These are phyloP conservation scores for Xylariaceae sp. DNA, from an alignment of 2,329 filamentous ascomycete species.

Conservation along the genomic window DNA sequence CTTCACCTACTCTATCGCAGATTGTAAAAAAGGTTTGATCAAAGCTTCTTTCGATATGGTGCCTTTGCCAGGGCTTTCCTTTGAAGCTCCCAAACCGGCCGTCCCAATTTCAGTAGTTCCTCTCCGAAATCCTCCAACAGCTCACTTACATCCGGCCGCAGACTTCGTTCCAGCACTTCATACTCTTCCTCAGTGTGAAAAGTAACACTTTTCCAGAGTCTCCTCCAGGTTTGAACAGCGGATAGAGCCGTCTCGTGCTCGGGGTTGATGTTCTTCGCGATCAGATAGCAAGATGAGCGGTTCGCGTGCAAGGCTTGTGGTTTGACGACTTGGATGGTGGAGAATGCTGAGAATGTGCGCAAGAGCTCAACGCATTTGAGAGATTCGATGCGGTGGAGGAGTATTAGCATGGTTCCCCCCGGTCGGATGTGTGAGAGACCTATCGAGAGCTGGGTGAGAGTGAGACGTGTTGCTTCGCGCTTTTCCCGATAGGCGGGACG, in stretches of 20 bases:
- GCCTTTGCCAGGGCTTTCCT: constrained; percentile 29
- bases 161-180: not conserved
- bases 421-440: constrained; percentile 35
- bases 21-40: too few species aligned
- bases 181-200: constrained; percentile 32
- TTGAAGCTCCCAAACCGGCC: constrained; percentile 34
- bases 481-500: constrained; percentile 18
- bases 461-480: constrained; percentile 19
- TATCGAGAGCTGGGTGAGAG: constrained; percentile 20
- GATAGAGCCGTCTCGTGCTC: constrained; percentile 27
- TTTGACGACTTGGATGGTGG: constrained; percentile 42
- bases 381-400: constrained; percentile 46
- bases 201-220: constrained; percentile 36
- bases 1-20: too few species aligned
- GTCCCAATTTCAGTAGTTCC: constrained; percentile 29
- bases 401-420: constrained; percentile 48
- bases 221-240: constrained; percentile 39
- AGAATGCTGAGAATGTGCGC: constrained; percentile 38
- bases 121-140: constrained; percentile 34
- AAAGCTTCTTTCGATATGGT: too few species aligned
- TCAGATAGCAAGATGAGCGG: constrained; percentile 50
- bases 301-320: constrained; percentile 36
- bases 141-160: constrained; percentile 17
- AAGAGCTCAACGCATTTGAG: constrained; percentile 37
- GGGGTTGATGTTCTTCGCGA: constrained; percentile 41